These are phyloP conservation scores for Colletotrichum sp. DNA, from an alignment of 2,329 filamentous ascomycete species.

Conservation along the genomic window DNA sequence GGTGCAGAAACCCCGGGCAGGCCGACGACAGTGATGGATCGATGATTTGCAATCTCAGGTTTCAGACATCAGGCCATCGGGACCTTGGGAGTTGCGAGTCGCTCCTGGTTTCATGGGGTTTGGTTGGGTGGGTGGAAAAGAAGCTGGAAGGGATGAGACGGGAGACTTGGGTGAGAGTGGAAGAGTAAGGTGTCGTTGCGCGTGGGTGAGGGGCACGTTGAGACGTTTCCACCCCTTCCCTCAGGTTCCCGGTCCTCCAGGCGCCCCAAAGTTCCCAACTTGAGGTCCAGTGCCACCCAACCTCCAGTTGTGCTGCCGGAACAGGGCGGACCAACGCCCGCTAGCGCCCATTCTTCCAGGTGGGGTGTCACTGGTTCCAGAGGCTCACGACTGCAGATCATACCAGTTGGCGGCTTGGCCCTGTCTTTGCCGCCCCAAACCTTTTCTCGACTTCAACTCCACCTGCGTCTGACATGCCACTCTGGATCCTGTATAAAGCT, in stretches of 20 bases:
- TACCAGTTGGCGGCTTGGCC: conserved; percentile 6
- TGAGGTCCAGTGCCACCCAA: not conserved
- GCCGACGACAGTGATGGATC: not conserved
- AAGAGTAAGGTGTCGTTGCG: not conserved
- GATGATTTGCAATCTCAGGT: conserved; percentile 19
- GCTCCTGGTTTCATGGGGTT: conserved; percentile 15
- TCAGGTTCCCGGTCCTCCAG: not conserved
- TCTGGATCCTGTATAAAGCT: conserved; percentile 17
- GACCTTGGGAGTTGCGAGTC: conserved; percentile 15
- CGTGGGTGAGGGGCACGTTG: conserved; percentile 1
- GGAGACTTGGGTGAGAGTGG: not conserved
- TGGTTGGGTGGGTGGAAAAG: not conserved
- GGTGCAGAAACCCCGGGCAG: not conserved
- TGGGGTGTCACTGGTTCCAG: not conserved
- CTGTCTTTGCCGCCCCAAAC: conserved; percentile 14
- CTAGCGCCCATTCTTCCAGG: conserved; percentile 7
- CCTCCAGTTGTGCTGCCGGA: not conserved
- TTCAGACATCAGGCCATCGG: conserved; percentile 24
- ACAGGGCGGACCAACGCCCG: conserved; percentile 6
- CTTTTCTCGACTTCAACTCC: conserved; percentile 22
- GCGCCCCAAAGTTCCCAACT: not conserved
- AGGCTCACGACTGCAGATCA: conserved; percentile 8
- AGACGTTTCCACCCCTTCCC: conserved; percentile 14
- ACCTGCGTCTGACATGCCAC: not conserved
- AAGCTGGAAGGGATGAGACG: not conserved